Conservation (phyloP, 495 filamentous ascomycete genomes). For the Penicillium manginii region DNA sequence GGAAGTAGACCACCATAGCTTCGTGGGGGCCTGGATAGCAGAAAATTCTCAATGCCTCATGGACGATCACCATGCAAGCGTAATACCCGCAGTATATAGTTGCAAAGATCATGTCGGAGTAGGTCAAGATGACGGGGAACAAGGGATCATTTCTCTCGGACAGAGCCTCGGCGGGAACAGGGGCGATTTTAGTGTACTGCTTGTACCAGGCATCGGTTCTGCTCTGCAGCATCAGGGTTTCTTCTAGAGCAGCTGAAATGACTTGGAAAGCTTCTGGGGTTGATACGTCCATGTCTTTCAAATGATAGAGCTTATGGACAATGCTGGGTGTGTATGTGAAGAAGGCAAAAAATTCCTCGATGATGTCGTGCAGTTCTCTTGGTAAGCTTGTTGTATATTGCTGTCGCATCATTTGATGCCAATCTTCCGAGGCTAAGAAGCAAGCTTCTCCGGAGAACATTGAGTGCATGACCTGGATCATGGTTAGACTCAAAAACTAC, state of each 20-base stretch:
- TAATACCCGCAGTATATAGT: slow-evolving; percentile 37
- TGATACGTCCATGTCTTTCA: slow-evolving; percentile 25
- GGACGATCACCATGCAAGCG: slow-evolving; percentile 39
- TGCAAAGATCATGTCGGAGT: slow-evolving; percentile 30
- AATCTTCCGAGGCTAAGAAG: slow-evolving; percentile 33
- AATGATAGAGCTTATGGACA: slow-evolving; percentile 31
- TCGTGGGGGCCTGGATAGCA: slow-evolving; percentile 33
- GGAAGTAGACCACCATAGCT: slow-evolving; percentile 31
- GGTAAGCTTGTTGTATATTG: slow-evolving; percentile 23
- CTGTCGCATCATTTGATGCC: slow-evolving; percentile 37
- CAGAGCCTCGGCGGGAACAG: slow-evolving; percentile 25
- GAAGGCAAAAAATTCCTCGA: slow-evolving; percentile 37
- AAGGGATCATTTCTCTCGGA: slow-evolving; percentile 27
- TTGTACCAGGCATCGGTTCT: slow-evolving; percentile 33
- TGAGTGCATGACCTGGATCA: slow-evolving; percentile 38
- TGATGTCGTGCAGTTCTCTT: slow-evolving; percentile 17
- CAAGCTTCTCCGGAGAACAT: slow-evolving; percentile 38
- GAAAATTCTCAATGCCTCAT: slow-evolving; percentile 32
- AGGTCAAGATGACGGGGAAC: slow-evolving; percentile 31
- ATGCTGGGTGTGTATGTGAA: slow-evolving; percentile 38
- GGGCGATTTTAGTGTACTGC: slow-evolving; percentile 23
- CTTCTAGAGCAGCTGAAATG: slow-evolving; percentile 21
- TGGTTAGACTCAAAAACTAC: too few relatives aligned
- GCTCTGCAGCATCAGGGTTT: slow-evolving; percentile 29
- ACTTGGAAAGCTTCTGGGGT: slow-evolving; percentile 14